These are phyloP conservation scores for Blastocystis sp. DNA, from an alignment of 352 stramenopile species.

Conservation along the genomic window DNA sequence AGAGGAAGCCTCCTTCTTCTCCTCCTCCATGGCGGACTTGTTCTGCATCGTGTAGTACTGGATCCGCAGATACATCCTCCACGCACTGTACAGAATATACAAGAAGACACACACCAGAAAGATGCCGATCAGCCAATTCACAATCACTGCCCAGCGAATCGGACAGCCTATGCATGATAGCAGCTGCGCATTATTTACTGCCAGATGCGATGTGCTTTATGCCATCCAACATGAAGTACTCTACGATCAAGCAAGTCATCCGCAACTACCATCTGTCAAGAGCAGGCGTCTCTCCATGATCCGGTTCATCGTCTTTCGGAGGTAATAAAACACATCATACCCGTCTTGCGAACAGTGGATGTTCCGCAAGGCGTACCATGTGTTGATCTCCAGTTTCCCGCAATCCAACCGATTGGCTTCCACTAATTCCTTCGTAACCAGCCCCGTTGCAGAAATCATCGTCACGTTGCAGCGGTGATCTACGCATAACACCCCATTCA, in stretches of 20 bases:
- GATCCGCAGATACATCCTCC: background rate
- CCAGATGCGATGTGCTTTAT: background rate
- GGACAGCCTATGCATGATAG: constrained; percentile 11
- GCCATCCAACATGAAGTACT: constrained; percentile 26
- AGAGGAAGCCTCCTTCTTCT: background rate
- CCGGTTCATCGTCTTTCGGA: background rate
- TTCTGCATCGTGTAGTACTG: background rate
- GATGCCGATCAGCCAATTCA: background rate
- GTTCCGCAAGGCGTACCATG: background rate
- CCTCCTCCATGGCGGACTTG: background rate
- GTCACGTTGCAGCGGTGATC: constrained; percentile 37
- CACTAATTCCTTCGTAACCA: background rate
- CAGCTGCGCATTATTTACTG: background rate
- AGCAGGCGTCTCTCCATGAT: background rate
- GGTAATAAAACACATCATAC: constrained; percentile 27
- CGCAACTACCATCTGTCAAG: background rate
- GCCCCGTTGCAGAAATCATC: background rate
- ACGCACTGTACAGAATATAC: constrained; percentile 25
- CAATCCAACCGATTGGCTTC: background rate
- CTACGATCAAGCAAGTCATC: background rate
- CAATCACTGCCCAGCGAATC: background rate
- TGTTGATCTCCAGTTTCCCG: background rate
- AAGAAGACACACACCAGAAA: background rate
- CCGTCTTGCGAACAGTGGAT: background rate
- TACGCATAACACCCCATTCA: background rate